Conservation (phyloP, 768 basidiomycete species). For the Fomitopsis pulvina region DNA sequence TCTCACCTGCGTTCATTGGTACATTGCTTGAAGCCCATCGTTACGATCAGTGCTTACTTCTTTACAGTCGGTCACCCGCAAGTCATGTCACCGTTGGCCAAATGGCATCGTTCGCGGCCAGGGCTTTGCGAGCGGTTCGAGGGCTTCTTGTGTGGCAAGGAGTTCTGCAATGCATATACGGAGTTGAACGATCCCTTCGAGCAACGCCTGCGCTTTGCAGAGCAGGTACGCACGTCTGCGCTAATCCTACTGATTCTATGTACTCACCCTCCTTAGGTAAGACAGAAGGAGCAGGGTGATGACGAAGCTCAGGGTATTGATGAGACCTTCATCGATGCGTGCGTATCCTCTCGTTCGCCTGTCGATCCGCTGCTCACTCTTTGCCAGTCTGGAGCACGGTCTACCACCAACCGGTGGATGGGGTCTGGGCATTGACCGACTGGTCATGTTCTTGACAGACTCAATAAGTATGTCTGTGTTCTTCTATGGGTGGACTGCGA, state of each 20-base stretch:
- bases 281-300: slow-evolving; percentile 95
- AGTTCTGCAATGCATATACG: slow-evolving; percentile 98
- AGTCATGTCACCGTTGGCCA: slow-evolving; percentile 99
- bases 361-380: slow-evolving; percentile 3
- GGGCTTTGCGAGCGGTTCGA: slow-evolving; percentile 99
- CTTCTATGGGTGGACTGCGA: background rate
- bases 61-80: slow-evolving; percentile 88
- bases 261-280: slow-evolving; percentile 35
- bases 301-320: slow-evolving; percentile 98
- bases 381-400: slow-evolving; percentile 82
- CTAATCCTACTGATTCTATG: background rate
- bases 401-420: slow-evolving; percentile 97
- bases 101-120: slow-evolving; percentile 95
- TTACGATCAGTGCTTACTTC: background rate
- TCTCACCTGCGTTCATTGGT: slow-evolving; percentile 96
- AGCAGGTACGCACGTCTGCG: slow-evolving; percentile 48
- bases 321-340: slow-evolving; percentile 94
- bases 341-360: slow-evolving; percentile 23
- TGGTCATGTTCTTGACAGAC: slow-evolving; percentile 98
- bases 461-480: slow-evolving; percentile 64
- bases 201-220: slow-evolving; percentile 92
- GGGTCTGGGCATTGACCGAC: slow-evolving; percentile 92
- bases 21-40: slow-evolving; percentile 19
- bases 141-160: slow-evolving; percentile 96
- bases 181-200: slow-evolving; percentile 99